phyloP scores from a whole-genome alignment of 345 rosid species.

The Mallotus nudiflorus region DNA sequence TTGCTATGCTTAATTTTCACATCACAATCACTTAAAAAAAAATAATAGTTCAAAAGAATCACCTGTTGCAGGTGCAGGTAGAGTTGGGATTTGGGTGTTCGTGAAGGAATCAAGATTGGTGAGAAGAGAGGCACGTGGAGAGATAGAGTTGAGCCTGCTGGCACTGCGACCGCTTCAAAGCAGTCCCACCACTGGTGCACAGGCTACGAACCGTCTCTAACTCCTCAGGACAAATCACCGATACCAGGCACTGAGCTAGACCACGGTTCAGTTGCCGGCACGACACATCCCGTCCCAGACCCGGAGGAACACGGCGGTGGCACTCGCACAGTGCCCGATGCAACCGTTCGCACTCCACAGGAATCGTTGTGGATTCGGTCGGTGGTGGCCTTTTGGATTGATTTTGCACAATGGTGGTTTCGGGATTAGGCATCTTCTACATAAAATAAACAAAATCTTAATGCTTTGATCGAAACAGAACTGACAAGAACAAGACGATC shows the following conservation, averaged over 20 bases:
- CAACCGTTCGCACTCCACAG: constrained; percentile 55
- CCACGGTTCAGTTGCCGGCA: constrained; percentile 79
- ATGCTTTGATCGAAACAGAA: too few species aligned
- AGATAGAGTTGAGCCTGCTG: constrained; percentile 77
- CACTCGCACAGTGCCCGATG: constrained; percentile 62
- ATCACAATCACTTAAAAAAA: too few species aligned
- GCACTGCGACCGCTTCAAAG: constrained; percentile 77
- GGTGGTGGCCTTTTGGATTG: too few species aligned
- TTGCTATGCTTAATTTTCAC: too few species aligned
- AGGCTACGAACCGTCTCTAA: constrained; percentile 70
- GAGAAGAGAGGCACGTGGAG: constrained; percentile 53
- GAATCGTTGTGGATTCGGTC: not conserved
- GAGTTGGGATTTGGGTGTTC: too few species aligned
- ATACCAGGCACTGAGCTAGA: constrained; percentile 72
- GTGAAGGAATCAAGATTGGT: not conserved
- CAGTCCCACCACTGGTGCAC: constrained; percentile 85
- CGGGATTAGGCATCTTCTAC: too few species aligned
- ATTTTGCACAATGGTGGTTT: too few species aligned
- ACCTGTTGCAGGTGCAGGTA: too few species aligned
- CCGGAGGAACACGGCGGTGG: constrained; percentile 62
- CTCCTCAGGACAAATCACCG: constrained; percentile 70
- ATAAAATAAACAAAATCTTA: too few species aligned
- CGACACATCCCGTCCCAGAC: constrained; percentile 42
- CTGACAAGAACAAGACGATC: too few species aligned
- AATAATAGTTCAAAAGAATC: too few species aligned